Evolutionary conservation across 345 rosid species (phyloP).

Genomic region (Trapa incisa): DNA sequence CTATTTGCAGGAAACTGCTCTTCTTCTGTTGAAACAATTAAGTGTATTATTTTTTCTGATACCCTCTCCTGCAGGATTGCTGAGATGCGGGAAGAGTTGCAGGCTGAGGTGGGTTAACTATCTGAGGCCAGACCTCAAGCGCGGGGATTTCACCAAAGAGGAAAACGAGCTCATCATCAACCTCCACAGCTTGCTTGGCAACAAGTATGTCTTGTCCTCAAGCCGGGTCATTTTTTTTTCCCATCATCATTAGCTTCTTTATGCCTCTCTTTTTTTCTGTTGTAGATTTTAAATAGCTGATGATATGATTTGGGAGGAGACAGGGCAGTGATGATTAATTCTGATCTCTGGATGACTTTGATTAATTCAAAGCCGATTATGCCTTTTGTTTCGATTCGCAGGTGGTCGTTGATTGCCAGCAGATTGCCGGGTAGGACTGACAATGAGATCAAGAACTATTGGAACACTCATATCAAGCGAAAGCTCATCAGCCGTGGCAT

Average conservation of each 20-base stretch:
- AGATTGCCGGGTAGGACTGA: slow-evolving; percentile 41
- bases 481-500: slow-evolving; percentile 34
- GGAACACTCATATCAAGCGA: slow-evolving; percentile 44
- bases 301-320: too few relatives aligned
- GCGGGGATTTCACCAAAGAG: slow-evolving; percentile 36
- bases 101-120: slow-evolving; percentile 40
- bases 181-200: slow-evolving; percentile 36
- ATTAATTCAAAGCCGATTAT: too few relatives aligned
- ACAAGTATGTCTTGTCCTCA: slow-evolving; percentile 18
- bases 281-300: too few relatives aligned
- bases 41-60: too few relatives aligned
- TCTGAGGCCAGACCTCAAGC: slow-evolving; percentile 38
- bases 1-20: not conserved
- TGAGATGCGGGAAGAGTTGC: slow-evolving; percentile 41
- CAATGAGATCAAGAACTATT: slow-evolving; percentile 45
- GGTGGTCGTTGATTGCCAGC: slow-evolving; percentile 44
- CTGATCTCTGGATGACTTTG: not conserved
- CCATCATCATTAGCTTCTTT: too few relatives aligned
- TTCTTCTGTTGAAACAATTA: not conserved
- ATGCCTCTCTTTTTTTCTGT: too few relatives aligned
- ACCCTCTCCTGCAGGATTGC: slow-evolving; percentile 31
- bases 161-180: slow-evolving; percentile 40
- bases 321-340: too few relatives aligned
- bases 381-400: slow-evolving; percentile 6
- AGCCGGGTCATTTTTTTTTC: too few relatives aligned